phyloP scores from a whole-genome alignment of 2,329 filamentous ascomycete genomes.

The Scedosporium dehoogii region DNA sequence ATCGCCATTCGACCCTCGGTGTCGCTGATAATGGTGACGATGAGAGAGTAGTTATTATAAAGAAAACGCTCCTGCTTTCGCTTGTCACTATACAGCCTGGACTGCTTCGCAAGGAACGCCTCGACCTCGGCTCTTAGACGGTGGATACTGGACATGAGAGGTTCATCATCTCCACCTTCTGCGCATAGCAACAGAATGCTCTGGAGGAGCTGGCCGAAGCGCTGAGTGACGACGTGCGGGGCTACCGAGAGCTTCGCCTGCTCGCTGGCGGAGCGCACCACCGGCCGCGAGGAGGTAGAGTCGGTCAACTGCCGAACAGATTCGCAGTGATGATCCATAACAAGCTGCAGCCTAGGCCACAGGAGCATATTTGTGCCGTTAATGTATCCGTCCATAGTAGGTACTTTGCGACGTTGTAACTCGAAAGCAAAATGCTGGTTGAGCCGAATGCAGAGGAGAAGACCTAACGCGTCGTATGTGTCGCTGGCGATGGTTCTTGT shows the following conservation, averaged over 20 bases:
- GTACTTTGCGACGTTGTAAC: constrained; percentile 81
- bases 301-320: constrained; percentile 59
- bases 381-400: constrained; percentile 80
- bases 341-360: constrained; percentile 89
- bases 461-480: constrained; percentile 74
- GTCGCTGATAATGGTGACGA: constrained; percentile 86
- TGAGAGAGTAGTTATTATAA: constrained; percentile 90
- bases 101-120: constrained; percentile 67
- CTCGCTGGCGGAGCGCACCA: constrained; percentile 21
- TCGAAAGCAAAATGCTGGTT: constrained; percentile 95
- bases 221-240: constrained; percentile 83
- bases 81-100: constrained; percentile 64
- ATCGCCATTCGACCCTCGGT: constrained; percentile 60
- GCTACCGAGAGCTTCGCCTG: constrained; percentile 61
- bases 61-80: constrained; percentile 80
- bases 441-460: constrained; percentile 82
- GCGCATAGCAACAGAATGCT: constrained; percentile 73
- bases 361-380: constrained; percentile 93
- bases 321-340: constrained; percentile 89
- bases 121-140: constrained; percentile 76
- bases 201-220: constrained; percentile 88
- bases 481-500: constrained; percentile 68
- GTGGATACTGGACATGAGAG: constrained; percentile 69
- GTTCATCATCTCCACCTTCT: constrained; percentile 92
- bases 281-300: constrained; percentile 35